Evolutionary conservation across 2,329 filamentous ascomycete genomes (phyloP).

Genomic region (Nothopassalora personata): DNA sequence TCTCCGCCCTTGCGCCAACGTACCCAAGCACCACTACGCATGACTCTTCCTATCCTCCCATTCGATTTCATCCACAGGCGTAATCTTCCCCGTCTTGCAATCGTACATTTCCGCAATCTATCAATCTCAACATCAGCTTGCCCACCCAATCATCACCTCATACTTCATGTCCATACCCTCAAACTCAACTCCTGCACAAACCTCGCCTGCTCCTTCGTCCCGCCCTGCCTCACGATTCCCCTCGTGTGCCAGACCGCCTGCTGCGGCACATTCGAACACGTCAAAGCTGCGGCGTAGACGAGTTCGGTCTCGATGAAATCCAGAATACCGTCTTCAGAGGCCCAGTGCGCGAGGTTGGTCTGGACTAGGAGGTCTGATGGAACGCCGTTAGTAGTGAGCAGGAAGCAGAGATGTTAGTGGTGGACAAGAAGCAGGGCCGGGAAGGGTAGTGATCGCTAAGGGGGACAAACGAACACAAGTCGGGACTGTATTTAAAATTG

Average conservation of each 20-base stretch:
- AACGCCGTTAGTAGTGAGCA: background rate
- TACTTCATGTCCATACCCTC: background rate
- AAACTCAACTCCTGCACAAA: constrained; percentile 12
- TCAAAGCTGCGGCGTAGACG: constrained; percentile 10
- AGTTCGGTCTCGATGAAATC: constrained; percentile 9
- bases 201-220: constrained; percentile 8
- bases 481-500: constrained; percentile 11
- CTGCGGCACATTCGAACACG: constrained; percentile 6
- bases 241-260: constrained; percentile 14
- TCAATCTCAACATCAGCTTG: background rate
- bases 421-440: background rate
- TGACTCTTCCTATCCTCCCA: constrained; percentile 9
- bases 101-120: constrained; percentile 8
- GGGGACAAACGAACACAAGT: background rate
- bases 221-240: constrained; percentile 14
- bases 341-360: constrained; percentile 2
- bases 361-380: constrained; percentile 3
- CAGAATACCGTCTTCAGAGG: constrained; percentile 7
- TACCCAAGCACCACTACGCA: background rate
- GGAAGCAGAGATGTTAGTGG: no score
- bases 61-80: constrained; percentile 9
- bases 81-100: constrained; percentile 3
- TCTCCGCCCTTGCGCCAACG: no score
- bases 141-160: no score
- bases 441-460: background rate